Evolutionary conservation across 2,329 filamentous ascomycete species (phyloP), one percentile per base, ranked within the genome.

Genomic region (Colletotrichum zoysiae): DNA sequence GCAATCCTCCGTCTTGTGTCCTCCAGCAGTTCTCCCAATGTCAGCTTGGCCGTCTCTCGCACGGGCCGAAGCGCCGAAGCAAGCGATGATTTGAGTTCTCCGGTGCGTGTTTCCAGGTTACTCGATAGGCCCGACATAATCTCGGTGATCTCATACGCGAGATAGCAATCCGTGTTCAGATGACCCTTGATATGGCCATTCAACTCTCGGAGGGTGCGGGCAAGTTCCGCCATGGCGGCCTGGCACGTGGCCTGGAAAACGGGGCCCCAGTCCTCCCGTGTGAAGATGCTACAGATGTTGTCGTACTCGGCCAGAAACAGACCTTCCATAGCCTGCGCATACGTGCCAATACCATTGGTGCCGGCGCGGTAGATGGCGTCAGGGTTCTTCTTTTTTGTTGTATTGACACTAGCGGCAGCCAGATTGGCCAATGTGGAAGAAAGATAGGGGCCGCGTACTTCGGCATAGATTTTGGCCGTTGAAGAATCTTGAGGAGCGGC

Each of bases 141-240:
- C 77, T 97, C 95, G 42, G 97, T 93, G 42, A 98, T 93, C 79
- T 99, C 96, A 80, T 97, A 99, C 9, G 95, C 95, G 60, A 99
- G 88, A 80, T 94, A 98, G 81, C 95, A 98, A 80, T 99, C 96
- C 0, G 94, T 97, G 75, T 91, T 89, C 50, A 98, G 84, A 78
- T 98, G 95, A 51, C 88, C 85, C 79, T 95, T 95, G 81, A 98
- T 95, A 78, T 98, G 95, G 61, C 89, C 88, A 80, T 98, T 98
- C 42, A 99, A 86, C 78, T 98, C 95, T 38, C 93, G 90, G 65
- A 98, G 82, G 0, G 96, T 98, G 76, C 94, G 91, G 7, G 92
- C 91, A 76, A 98, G 92, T 77, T 97, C 95, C 9, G 90, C 88
- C 72, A 99, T 86, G 16, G 95, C 89, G 44, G 89, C 86, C 77